Evolutionary conservation across 768 basidiomycete genomes (phyloP).

Genomic region (Melanogaster broomeanus): DNA sequence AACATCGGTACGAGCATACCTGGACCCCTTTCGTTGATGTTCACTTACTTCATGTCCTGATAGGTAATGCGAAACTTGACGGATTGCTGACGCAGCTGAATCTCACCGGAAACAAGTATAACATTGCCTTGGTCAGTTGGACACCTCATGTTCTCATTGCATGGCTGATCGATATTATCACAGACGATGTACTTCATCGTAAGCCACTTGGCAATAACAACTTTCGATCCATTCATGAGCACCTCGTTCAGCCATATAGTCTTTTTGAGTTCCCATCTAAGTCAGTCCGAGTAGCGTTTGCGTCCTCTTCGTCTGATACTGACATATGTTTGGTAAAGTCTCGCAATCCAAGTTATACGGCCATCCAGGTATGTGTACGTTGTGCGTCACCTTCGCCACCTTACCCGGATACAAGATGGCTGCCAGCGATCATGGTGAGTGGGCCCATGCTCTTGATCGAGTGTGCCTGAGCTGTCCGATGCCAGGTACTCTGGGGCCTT

Average conservation of each 20-base stretch:
- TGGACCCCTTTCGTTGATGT: no score
- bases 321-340: slow-evolving; percentile 3
- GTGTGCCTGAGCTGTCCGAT: no score
- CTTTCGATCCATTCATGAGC: neutral
- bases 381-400: slow-evolving; percentile 34
- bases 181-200: slow-evolving; percentile 76
- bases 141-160: no score
- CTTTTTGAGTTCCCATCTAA: slow-evolving; percentile 70
- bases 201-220: slow-evolving; percentile 21
- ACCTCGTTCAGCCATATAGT: slow-evolving; percentile 25
- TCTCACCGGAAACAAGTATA: slow-evolving; percentile 61
- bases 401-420: slow-evolving; percentile 43
- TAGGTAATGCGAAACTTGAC: slow-evolving; percentile 66
- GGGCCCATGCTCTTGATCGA: neutral
- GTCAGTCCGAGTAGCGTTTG: slow-evolving; percentile 32
- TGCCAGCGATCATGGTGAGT: slow-evolving; percentile 63
- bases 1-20: slow-evolving; percentile 43
- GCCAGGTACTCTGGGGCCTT: slow-evolving; percentile 60
- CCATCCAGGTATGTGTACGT: slow-evolving; percentile 41
- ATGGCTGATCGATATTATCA: neutral
- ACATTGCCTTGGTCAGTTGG: slow-evolving; percentile 57
- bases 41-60: neutral
- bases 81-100: slow-evolving; percentile 58
- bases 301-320: neutral
- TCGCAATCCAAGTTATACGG: slow-evolving; percentile 59